phyloP scores from a whole-genome alignment of 169 alveolate genomes.

The Plasmodium relictum region DNA sequence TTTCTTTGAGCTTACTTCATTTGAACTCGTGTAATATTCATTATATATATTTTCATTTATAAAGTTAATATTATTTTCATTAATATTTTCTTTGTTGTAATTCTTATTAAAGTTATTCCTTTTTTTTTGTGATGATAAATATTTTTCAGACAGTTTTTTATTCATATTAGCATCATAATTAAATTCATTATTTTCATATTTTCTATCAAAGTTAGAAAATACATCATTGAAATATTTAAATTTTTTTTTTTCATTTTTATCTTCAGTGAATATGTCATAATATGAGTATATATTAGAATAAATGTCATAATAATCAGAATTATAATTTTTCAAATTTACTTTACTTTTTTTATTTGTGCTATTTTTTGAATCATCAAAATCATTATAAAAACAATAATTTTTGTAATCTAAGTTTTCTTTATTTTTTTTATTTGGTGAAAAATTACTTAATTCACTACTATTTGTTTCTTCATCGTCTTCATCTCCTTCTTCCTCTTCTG shows the following conservation, averaged over 20 bases:
- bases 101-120: neutral
- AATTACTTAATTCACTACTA: conserved; percentile 21
- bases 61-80: neutral
- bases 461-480: neutral
- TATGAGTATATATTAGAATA: conserved; percentile 66
- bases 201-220: conserved; percentile 59
- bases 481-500: neutral
- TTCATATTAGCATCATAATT: conserved; percentile 6
- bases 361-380: conserved; percentile 15
- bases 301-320: conserved; percentile 73
- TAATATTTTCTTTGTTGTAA: neutral
- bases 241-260: conserved; percentile 56
- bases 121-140: neutral
- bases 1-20: neutral
- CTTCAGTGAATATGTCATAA: conserved; percentile 77
- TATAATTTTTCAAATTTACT: conserved; percentile 52
- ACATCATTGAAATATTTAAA: conserved; percentile 67
- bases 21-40: too few species aligned
- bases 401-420: conserved; percentile 6
- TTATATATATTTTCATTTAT: neutral
- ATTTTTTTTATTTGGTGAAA: conserved; percentile 19
- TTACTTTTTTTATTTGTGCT: conserved; percentile 57
- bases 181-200: conserved; percentile 45
- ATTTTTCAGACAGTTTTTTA: conserved; percentile 21
- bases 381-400: conserved; percentile 28